These are phyloP conservation scores for Botrytis galanthina DNA, from an alignment of 2,329 filamentous ascomycete genomes.

Conservation along the genomic window DNA sequence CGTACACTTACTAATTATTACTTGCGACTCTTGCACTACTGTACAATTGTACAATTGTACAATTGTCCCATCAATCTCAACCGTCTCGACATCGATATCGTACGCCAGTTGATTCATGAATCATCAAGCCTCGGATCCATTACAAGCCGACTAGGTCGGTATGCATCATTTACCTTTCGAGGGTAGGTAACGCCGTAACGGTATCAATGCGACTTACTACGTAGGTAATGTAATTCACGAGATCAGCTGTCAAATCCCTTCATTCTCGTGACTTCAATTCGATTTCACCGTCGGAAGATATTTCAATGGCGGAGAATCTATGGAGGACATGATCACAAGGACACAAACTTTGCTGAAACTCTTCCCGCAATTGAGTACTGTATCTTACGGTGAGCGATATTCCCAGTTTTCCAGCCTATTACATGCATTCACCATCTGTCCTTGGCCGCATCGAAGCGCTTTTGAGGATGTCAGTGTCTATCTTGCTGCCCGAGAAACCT, in stretches of 20 bases:
- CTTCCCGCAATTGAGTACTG: not conserved
- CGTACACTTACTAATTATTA: too few relatives aligned
- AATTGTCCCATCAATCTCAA: not conserved
- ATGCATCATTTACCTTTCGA: not conserved
- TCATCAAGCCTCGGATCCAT: constrained; percentile 2
- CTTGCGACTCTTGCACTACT: not conserved
- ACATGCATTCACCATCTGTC: constrained; percentile 7
- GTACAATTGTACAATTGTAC: not conserved
- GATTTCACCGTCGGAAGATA: not conserved
- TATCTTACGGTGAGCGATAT: constrained; percentile 20
- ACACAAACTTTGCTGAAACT: not conserved
- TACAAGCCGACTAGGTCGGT: not conserved
- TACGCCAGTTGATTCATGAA: not conserved
- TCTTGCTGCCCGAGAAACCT: constrained; percentile 6
- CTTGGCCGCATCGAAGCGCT: constrained; percentile 19
- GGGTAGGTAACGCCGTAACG: not conserved
- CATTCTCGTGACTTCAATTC: constrained; percentile 10
- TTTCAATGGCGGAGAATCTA: not conserved
- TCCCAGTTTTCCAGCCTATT: constrained; percentile 3
- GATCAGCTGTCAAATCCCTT: not conserved
- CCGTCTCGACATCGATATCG: not conserved
- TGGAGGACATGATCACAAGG: constrained; percentile 14
- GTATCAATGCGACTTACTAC: not conserved
- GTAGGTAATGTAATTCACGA: constrained; percentile 1
- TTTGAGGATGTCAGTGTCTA: not conserved